These are phyloP conservation scores for Cenchrus purpureus DNA, from an alignment of 176 grass and related monocot genomes.

Conservation along the genomic window DNA sequence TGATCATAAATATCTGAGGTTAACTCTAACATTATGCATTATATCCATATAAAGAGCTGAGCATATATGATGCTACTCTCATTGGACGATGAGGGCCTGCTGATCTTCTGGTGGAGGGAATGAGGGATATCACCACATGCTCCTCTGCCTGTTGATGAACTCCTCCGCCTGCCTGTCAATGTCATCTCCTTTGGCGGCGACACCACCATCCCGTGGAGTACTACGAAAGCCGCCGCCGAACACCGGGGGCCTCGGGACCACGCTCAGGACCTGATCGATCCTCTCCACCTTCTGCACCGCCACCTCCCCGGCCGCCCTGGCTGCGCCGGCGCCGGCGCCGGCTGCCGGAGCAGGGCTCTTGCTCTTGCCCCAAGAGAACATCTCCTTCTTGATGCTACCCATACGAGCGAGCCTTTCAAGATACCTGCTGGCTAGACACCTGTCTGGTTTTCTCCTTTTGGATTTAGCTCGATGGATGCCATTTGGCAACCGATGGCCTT, in stretches of 20 bases:
- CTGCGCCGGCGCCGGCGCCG: background rate
- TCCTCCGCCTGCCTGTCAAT: slow-evolving; percentile 32
- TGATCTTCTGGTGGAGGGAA: background rate
- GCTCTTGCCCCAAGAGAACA: background rate
- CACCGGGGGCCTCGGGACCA: background rate
- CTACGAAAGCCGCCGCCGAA: background rate
- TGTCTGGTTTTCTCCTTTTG: too few species aligned
- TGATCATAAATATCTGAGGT: too few species aligned
- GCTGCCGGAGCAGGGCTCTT: background rate
- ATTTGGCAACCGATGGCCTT: too few species aligned
- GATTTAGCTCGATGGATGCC: too few species aligned
- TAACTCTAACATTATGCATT: too few species aligned
- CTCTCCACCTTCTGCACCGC: slow-evolving; percentile 42
- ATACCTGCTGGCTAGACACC: too few species aligned
- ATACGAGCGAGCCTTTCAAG: too few species aligned
- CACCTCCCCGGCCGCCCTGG: background rate
- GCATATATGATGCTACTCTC: too few species aligned
- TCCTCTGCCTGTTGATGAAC: slow-evolving; percentile 25
- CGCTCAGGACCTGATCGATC: background rate
- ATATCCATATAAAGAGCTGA: too few species aligned
- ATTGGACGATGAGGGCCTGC: background rate
- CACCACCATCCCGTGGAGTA: background rate
- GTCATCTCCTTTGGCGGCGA: background rate
- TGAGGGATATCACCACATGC: background rate
- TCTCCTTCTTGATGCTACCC: background rate